Conservation (phyloP, 1,284 basidiomycete species). For the Ceratobasidium sp. region DNA sequence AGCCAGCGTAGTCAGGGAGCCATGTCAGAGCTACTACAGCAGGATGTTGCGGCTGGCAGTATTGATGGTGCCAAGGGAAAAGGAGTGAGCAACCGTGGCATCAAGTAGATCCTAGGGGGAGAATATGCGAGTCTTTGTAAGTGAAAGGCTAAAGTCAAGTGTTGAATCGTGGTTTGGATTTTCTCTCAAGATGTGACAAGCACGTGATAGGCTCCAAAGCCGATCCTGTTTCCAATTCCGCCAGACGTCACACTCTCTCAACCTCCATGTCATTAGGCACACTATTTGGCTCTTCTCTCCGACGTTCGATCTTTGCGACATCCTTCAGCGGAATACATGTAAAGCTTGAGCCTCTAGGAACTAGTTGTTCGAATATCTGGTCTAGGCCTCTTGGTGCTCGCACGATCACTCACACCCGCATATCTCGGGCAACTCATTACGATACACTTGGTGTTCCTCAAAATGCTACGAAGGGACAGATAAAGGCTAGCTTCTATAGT, state of each 20-base stretch:
- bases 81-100: too few relatives aligned
- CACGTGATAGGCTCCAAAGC: too few relatives aligned
- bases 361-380: not conserved
- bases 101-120: too few relatives aligned
- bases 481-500: slow-evolving; percentile 61
- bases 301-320: slow-evolving; percentile 27
- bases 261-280: slow-evolving; percentile 26
- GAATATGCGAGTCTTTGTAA: too few relatives aligned
- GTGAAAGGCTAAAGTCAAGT: too few relatives aligned
- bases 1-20: too few relatives aligned
- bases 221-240: not conserved
- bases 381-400: slow-evolving; percentile 4
- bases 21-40: too few relatives aligned
- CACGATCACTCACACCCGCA: slow-evolving; percentile 23
- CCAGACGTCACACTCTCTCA: not conserved
- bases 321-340: slow-evolving; percentile 32
- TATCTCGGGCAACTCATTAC: slow-evolving; percentile 54
- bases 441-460: slow-evolving; percentile 55
- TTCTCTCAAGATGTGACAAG: too few relatives aligned
- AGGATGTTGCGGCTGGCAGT: too few relatives aligned
- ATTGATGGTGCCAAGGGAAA: too few relatives aligned
- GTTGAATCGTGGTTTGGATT: too few relatives aligned
- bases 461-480: slow-evolving; percentile 58
- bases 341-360: too few relatives aligned
- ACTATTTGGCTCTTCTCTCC: not conserved